Evolutionary conservation across 495 filamentous ascomycete genomes (phyloP), one percentile per base, ranked within the genome.

Genomic region (Podospora pseudopauciseta): DNA sequence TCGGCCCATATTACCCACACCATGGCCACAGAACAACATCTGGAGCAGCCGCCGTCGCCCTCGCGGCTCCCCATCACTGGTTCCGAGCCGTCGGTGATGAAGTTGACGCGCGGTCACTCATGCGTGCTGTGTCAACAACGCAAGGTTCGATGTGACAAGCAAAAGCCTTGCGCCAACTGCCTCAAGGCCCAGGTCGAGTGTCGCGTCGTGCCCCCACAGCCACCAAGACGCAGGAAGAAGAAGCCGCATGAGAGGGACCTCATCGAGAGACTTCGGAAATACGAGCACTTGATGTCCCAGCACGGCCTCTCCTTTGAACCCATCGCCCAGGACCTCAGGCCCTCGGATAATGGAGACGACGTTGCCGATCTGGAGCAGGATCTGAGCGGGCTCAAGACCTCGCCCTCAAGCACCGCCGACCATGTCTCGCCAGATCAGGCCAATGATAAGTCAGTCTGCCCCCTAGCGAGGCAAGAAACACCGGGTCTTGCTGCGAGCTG

Each of bases 61-160:
- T 76, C 65, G 73, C 70, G 72, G 69, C 69, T 63, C 65, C 34
- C 71, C 62, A 70, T 68, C 60, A 67, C 73, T 65, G 75, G 61
- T 44, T 49, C 61, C 16, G 61, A 80, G 67, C 68, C 77, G 49
- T 78, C 79, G 72, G 76, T 74, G 65, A 76, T 84, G 70, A 85
- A 85, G 71, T 77, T 85, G 73, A 85, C 82, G 23, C 76, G 82
- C 65, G 82, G 82, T 53, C 86, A 85, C 72, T 89, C 88, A 44
- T 91, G 88, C 70, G 83, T 89, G 53, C 74, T 88, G 58, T 91
- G 89, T 71, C 85, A 88, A 70, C 86, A 86, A 68, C 82, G 88
- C 61, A 91, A 90, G 76, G 89, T 90, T 63, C 85, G 85, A 67
- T 91, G 89, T 75, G 87, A 90, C 74, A 84, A 86, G 75, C 80